Evolutionary conservation across 352 stramenopile species (phyloP).

Genomic region (Phytopythium vexans): DNA sequence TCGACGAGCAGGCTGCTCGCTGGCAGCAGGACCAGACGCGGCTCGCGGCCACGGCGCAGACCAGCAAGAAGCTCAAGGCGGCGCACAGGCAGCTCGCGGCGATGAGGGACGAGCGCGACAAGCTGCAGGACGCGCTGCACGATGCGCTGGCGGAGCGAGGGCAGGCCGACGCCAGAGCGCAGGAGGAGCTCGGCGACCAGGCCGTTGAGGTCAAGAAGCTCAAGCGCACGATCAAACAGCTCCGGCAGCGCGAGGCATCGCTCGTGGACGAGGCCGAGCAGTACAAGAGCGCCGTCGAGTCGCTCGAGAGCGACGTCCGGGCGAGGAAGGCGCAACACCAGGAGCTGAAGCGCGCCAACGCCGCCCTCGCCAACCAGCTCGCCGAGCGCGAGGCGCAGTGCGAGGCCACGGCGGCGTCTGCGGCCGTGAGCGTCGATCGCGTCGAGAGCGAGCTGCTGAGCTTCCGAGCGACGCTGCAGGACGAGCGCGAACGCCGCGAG

Average conservation of each 20-base stretch:
- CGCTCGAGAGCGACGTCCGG: constrained; percentile 27
- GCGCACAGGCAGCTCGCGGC: constrained; percentile 34
- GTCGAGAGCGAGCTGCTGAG: constrained; percentile 29
- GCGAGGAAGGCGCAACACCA: constrained; percentile 32
- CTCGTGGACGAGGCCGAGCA: constrained; percentile 31
- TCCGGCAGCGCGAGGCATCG: constrained; percentile 30
- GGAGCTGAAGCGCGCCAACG: constrained; percentile 27
- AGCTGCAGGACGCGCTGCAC: constrained; percentile 34
- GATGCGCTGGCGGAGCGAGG: constrained; percentile 29
- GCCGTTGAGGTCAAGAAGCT: constrained; percentile 37
- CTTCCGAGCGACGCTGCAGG: constrained; percentile 31
- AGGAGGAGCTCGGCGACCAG: constrained; percentile 35
- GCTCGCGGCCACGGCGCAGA: constrained; percentile 29
- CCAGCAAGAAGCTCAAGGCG: constrained; percentile 38
- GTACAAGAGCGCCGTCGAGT: constrained; percentile 29
- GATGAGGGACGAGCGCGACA: constrained; percentile 29
- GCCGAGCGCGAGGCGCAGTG: constrained; percentile 36
- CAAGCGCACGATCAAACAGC: constrained; percentile 46
- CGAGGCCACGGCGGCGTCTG: constrained; percentile 39
- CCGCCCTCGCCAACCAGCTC: constrained; percentile 21
- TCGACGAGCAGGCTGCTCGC: constrained; percentile 20
- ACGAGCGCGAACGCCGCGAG: constrained; percentile 51
- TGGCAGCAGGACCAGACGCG: constrained; percentile 37
- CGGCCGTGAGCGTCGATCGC: constrained; percentile 41
- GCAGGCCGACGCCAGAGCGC: constrained; percentile 25